Evolutionary conservation across 495 filamentous ascomycete species (phyloP).

Genomic region (Penicillium goetzii): DNA sequence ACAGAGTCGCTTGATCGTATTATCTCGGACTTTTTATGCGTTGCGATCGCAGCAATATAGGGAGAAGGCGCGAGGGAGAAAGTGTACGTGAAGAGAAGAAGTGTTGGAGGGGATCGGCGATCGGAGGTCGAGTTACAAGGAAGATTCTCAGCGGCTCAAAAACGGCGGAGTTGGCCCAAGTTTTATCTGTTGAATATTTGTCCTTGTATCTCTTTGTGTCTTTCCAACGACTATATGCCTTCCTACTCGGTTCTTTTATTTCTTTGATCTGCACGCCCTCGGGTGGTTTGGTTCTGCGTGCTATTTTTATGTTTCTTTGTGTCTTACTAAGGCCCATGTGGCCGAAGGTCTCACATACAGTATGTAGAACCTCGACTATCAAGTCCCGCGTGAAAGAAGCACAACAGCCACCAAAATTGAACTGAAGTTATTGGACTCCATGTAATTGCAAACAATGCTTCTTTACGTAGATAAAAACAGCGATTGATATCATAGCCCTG

Average conservation of each 20-base stretch:
- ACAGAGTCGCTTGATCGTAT: not conserved
- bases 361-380: not conserved
- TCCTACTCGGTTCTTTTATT: not conserved
- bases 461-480: conserved; percentile 19
- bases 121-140: conserved; percentile 1
- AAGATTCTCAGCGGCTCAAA: not conserved
- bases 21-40: not conserved
- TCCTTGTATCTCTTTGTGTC: not conserved
- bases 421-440: not conserved
- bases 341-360: not conserved
- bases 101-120: conserved; percentile 2
- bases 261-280: not conserved
- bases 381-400: not conserved
- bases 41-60: not conserved
- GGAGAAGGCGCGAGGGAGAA: not conserved
- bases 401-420: not conserved
- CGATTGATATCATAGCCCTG: conserved; percentile 20
- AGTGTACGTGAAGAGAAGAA: not conserved
- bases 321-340: not conserved
- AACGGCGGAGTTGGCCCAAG: not conserved
- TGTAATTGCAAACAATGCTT: conserved; percentile 12
- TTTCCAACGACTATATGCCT: not conserved
- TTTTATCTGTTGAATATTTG: not conserved
- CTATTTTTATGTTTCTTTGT: conserved; percentile 17
- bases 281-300: not conserved